Percentiles rank a stretch among this genome's conserved stretches.
phyloP scores from a whole-genome alignment of 163 green algal genomes.

The Coccomyxa subellipsoidea region DNA sequence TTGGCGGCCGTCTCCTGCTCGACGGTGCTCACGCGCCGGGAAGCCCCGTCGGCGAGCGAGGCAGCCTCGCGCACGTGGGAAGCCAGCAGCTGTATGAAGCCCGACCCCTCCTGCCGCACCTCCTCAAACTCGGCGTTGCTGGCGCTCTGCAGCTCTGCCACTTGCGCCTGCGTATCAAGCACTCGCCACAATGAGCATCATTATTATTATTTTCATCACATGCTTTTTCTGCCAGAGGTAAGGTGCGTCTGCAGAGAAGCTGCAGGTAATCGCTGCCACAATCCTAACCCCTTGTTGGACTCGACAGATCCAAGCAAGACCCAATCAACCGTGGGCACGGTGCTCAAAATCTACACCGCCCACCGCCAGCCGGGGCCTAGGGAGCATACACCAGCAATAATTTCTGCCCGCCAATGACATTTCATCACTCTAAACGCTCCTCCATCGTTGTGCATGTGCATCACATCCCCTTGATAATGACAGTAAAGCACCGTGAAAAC shows the following conservation, averaged over 20 bases:
- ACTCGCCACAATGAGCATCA: neutral
- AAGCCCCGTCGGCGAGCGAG: neutral
- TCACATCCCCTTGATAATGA: too few relatives aligned
- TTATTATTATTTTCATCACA: neutral
- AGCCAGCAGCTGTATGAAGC: constrained; percentile 9
- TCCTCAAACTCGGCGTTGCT: constrained; percentile 18
- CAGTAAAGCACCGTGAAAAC: too few relatives aligned
- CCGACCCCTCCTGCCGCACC: neutral
- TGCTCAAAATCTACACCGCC: too few relatives aligned
- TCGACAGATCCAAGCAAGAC: too few relatives aligned
- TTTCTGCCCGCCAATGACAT: too few relatives aligned
- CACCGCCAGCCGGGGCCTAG: too few relatives aligned
- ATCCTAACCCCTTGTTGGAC: too few relatives aligned
- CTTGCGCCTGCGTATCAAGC: neutral
- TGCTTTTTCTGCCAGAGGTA: neutral
- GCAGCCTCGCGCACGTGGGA: constrained; percentile 1
- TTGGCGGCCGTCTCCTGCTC: constrained; percentile 13
- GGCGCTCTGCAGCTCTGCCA: constrained; percentile 9
- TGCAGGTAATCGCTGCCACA: too few relatives aligned
- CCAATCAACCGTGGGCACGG: too few relatives aligned
- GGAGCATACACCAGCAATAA: too few relatives aligned
- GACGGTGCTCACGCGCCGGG: neutral
- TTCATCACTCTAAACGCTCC: too few relatives aligned
- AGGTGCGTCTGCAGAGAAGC: neutral
- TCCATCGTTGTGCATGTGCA: too few relatives aligned